Conservation (phyloP, 768 basidiomycete species). For the Mycena alexandri region DNA sequence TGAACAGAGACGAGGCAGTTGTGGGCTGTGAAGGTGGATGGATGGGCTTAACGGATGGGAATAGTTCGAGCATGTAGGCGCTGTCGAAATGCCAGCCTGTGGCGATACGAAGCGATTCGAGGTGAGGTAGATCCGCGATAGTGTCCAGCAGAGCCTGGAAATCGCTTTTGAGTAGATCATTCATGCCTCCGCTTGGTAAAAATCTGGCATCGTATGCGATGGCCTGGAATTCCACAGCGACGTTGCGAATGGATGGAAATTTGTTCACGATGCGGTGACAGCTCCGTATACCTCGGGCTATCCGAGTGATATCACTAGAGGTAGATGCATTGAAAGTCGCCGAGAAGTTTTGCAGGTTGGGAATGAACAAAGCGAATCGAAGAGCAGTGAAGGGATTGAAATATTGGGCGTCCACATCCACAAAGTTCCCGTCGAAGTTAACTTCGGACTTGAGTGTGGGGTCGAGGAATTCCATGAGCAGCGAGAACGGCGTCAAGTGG, state of each 20-base stretch:
- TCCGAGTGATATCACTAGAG: background rate
- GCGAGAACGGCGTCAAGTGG: background rate
- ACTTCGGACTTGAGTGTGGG: conserved; percentile 6
- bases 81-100: conserved; percentile 19
- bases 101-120: background rate
- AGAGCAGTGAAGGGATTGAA: background rate
- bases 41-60: background rate
- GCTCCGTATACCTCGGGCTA: conserved; percentile 3
- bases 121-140: conserved; percentile 2
- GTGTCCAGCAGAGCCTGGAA: conserved; percentile 13
- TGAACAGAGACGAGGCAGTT: background rate
- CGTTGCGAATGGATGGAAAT: conserved; percentile 4
- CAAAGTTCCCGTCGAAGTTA: background rate
- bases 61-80: conserved; percentile 17
- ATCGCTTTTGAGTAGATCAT: background rate
- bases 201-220: background rate
- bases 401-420: background rate
- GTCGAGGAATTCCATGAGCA: background rate
- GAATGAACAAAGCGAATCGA: conserved; percentile 7
- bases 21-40: background rate
- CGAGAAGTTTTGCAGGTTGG: background rate
- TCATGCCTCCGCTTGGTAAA: background rate
- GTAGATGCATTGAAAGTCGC: background rate
- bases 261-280: conserved; percentile 8
- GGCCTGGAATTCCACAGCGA: conserved; percentile 2